A percentile compares a stretch with the other conserved stretches of the same genome.
Evolutionary conservation across 345 rosid species (phyloP).

Genomic region (Excoecaria agallocha): DNA sequence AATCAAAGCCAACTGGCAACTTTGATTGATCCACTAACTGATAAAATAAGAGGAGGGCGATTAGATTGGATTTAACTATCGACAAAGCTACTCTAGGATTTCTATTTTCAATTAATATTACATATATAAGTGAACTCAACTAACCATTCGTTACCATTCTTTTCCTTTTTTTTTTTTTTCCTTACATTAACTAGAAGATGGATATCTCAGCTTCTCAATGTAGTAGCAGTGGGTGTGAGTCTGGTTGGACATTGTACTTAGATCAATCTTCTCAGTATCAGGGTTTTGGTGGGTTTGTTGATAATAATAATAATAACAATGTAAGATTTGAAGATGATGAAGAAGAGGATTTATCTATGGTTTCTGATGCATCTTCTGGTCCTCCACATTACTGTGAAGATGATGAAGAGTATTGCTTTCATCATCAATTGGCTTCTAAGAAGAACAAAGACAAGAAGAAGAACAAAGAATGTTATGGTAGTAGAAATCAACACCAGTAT

Average conservation of each 20-base stretch:
- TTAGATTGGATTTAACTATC: conserved; percentile 32
- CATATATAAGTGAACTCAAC: no score
- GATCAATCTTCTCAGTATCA: conserved; percentile 52
- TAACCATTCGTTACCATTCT: conserved; percentile 20
- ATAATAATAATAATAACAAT: conserved; percentile 20
- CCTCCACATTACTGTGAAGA: conserved; percentile 52
- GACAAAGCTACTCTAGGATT: conserved; percentile 52
- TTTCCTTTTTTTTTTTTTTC: no score
- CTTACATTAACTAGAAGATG: conserved; percentile 42
- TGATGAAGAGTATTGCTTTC: conserved; percentile 32
- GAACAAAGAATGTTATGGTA: conserved; percentile 26
- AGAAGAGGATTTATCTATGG: conserved; percentile 70
- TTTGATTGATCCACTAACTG: conserved; percentile 44
- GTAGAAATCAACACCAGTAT: conserved; percentile 32
- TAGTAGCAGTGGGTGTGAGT: conserved; percentile 61
- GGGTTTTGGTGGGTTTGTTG: conserved; percentile 24
- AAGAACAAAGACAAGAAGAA: conserved; percentile 39
- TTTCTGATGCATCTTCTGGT: conserved; percentile 91
- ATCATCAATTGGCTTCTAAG: conserved; percentile 29
- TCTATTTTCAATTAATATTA: conserved; percentile 30
- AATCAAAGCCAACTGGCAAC: conserved; percentile 60
- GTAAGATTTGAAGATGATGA: conserved; percentile 5
- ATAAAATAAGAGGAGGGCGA: conserved; percentile 30
- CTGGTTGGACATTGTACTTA: conserved; percentile 82
- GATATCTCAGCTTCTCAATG: conserved; percentile 53